Base-by-base conservation (phyloP, 148 eudicot genomes). In the Tetragonia tetragonoides region DNA sequence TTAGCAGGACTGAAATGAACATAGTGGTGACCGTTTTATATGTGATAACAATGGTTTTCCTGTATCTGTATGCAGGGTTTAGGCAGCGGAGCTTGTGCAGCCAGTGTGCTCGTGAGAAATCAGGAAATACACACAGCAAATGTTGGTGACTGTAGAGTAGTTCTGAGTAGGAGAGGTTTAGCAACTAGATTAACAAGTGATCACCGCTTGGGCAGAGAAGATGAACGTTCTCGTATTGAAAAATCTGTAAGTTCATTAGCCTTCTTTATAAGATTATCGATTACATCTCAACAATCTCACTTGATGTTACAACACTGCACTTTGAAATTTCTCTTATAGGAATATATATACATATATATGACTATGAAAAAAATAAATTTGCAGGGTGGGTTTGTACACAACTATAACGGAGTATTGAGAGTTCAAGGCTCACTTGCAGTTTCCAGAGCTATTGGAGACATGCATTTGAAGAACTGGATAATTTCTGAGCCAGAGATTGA, bases 391-490 rank as follows among this genome's bases (percentile, higher is more conserved):
- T 91, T 80, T 76, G 81, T 91, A 70, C 81, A 87, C 44, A 81
- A 80, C 68, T 75, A 66, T 40, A 85, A 85, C 47, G 92, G 92
- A 40, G 86, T 85, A 0, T 88, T 87, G 86, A 85, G 95, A 81
- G 87, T 91, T 24, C 86, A 87, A 63, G 90, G 92, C 61, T 80
- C 90, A 42, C 85, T 91, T 8, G 91, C 91, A 0, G 91, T 91
- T 23, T 91, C 95, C 4, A 89, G 95, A 85, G 86, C 92, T 16
- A 82, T 91, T n/a, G 95, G 95, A 23, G 91, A 91, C 70, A 74
- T 56, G 69, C 85, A 89, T 70, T 72, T 88, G 66, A 91, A 91
- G 80, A 67, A 87, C 47, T 87, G 88, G 88, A 77, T 91, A 21
- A 91, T 82, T 74, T 80, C 90, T 81, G 87, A 89, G n/a, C 95